These are phyloP conservation scores for Gnetum montanum DNA, from an alignment of 75 land plant species.

Conservation along the genomic window DNA sequence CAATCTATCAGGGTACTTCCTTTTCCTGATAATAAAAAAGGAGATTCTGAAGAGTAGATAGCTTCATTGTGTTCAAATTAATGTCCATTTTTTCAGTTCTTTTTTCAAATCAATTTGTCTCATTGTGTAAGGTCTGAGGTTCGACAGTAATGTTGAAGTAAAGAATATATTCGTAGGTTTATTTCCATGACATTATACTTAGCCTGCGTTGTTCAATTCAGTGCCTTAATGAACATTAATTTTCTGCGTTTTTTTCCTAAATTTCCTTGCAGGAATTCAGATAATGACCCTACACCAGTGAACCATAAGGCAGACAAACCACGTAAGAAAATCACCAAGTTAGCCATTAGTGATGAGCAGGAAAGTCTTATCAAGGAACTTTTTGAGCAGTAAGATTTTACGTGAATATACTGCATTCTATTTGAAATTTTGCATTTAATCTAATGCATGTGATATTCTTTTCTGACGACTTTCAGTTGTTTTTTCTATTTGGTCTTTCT, in stretches of 20 bases:
- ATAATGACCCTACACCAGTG: too few species aligned
- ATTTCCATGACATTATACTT: too few species aligned
- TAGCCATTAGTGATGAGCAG: constrained; percentile 37
- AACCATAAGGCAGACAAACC: not conserved
- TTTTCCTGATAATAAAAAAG: not conserved
- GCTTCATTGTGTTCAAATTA: too few species aligned
- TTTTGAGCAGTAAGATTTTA: constrained; percentile 57
- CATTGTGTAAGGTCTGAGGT: too few species aligned
- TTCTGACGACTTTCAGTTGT: not conserved
- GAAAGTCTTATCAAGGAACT: constrained; percentile 48
- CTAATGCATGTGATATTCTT: not conserved
- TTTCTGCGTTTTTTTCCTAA: too few species aligned
- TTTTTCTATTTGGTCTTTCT: not conserved
- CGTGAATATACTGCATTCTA: not conserved
- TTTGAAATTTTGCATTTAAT: not conserved
- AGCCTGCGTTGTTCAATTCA: too few species aligned
- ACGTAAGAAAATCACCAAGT: constrained; percentile 25
- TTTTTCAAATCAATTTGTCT: too few species aligned
- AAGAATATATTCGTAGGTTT: too few species aligned
- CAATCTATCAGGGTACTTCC: constrained; percentile 1
- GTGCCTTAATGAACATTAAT: too few species aligned
- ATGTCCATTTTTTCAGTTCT: too few species aligned
- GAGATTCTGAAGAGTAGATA: not conserved
- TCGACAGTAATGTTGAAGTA: too few species aligned
- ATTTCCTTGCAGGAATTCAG: too few species aligned